Evolutionary conservation across 805 yeast genomes (phyloP), one percentile per base, ranked within the genome.

Genomic region (Komagataella mondaviorum): DNA sequence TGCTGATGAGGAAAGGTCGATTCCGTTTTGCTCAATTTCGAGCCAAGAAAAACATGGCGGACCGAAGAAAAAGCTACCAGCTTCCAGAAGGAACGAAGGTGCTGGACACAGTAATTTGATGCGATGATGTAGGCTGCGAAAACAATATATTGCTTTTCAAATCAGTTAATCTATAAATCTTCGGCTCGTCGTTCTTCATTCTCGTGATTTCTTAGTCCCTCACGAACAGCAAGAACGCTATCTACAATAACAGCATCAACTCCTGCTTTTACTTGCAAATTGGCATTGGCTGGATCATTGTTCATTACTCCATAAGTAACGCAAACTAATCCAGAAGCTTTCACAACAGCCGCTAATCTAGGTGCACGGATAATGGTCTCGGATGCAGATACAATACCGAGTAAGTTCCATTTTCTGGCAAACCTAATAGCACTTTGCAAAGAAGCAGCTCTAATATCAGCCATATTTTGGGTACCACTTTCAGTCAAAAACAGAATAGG

Each of bases 191-290:
- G 22, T 23, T 6, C 47, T 17, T 45, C 47, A 3, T 45, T 51
- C 6, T 52, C 60, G 14, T 58, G 63, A 48, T 62, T 63, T 1
- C 68, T 77, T 55, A 90, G 72, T 6, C 87, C 96, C 59, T 84
- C 84, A 62, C 96, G 75, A n/a, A 90, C 95, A 0, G 96, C 96
- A 60, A 90, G 72, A 1, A 91, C 98, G 51, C 88, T 83, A 66
- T 91, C 98, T 3, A 88, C 97, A 67, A 91, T 91, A n/a, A 91
- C 97, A 0, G 99, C 99, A 71, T 91, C 98, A 10, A 91, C 96
- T 6, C 98, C 98, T 3, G 95, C 90, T 55, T 80, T 81, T 83
- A 91, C 83, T 66, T 91, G 96, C 52, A 85, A 70, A 57, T 80
- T 81, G 24, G 95, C 89, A 55, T 81, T 81, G 52, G 79, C 88